phyloP scores from a whole-genome alignment of 352 stramenopile genomes.

The Chrysophaeum taylorii region DNA sequence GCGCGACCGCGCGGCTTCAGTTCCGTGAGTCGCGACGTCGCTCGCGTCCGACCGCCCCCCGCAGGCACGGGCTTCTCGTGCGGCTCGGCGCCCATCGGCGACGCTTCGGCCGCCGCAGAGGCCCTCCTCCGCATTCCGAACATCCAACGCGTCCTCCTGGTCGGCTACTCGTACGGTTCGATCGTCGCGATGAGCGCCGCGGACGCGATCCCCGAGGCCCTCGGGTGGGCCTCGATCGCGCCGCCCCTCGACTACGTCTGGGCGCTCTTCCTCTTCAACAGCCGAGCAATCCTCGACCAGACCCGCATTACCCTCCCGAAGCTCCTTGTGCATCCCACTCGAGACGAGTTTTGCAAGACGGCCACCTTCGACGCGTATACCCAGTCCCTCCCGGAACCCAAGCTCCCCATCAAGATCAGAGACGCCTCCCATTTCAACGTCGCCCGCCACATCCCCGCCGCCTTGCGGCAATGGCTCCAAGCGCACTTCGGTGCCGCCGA shows the following conservation, averaged over 20 bases:
- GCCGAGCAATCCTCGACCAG: neutral
- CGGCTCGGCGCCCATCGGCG: neutral
- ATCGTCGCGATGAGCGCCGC: neutral
- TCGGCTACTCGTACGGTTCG: conserved; percentile 4
- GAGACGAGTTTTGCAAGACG: neutral
- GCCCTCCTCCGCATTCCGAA: neutral
- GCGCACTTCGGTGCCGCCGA: no score
- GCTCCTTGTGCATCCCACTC: neutral
- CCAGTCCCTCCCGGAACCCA: no score
- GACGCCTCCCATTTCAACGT: no score
- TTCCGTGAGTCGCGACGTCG: no score
- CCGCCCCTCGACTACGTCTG: neutral
- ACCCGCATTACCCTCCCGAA: neutral
- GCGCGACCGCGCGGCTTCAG: no score
- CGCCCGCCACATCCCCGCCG: no score
- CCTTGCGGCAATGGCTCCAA: no score
- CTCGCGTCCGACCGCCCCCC: no score
- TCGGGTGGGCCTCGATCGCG: neutral
- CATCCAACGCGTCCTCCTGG: neutral
- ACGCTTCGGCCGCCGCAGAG: neutral
- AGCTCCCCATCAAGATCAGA: no score
- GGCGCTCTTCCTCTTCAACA: neutral
- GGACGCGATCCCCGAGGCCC: neutral
- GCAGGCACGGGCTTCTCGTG: neutral
- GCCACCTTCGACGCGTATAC: conserved; percentile 1